Evolutionary conservation across 2,329 filamentous ascomycete genomes (phyloP).

Genomic region (Xylaria sp.): DNA sequence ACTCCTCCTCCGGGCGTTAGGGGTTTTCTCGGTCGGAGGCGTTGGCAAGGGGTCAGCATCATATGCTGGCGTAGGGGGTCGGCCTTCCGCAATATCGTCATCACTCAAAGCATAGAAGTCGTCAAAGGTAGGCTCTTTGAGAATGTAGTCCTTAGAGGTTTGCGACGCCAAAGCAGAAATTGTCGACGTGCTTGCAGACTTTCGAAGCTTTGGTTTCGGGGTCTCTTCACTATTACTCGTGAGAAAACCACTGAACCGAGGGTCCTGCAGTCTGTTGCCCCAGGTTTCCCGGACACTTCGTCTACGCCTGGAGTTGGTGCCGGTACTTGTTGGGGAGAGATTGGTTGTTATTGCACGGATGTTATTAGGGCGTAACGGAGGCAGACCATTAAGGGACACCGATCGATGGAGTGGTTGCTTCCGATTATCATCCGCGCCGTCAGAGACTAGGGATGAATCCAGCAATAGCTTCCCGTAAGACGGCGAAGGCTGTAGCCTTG

Average conservation of each 20-base stretch:
- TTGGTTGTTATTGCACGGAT: slow-evolving; percentile 29
- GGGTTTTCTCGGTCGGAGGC: slow-evolving; percentile 44
- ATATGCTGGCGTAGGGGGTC: slow-evolving; percentile 38
- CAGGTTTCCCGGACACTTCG: slow-evolving; percentile 44
- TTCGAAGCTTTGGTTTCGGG: slow-evolving; percentile 41
- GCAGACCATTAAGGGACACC: slow-evolving; percentile 35
- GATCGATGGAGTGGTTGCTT: slow-evolving; percentile 32
- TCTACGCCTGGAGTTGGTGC: slow-evolving; percentile 7
- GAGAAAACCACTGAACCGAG: slow-evolving; percentile 3
- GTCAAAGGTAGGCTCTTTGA: slow-evolving; percentile 63
- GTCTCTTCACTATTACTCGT: slow-evolving; percentile 28
- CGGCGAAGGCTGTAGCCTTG: slow-evolving; percentile 33
- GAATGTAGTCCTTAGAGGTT: slow-evolving; percentile 50
- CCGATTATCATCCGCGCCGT: slow-evolving; percentile 36
- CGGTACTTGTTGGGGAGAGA: slow-evolving; percentile 9
- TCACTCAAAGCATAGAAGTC: slow-evolving; percentile 67
- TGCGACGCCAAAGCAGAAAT: slow-evolving; percentile 44
- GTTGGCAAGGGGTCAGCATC: slow-evolving; percentile 43
- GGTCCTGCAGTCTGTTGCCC: slow-evolving; percentile 43
- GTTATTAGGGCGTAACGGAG: slow-evolving; percentile 34
- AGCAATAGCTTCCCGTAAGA: slow-evolving; percentile 20
- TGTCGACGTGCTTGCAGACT: slow-evolving; percentile 45
- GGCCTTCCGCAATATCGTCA: slow-evolving; percentile 66
- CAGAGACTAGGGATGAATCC: slow-evolving; percentile 42
- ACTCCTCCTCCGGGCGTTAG: slow-evolving; percentile 8